A percentile compares a stretch with the other conserved stretches of the same genome.
Evolutionary conservation across 345 rosid genomes (phyloP).

Genomic region (Gossypium longicalyx): DNA sequence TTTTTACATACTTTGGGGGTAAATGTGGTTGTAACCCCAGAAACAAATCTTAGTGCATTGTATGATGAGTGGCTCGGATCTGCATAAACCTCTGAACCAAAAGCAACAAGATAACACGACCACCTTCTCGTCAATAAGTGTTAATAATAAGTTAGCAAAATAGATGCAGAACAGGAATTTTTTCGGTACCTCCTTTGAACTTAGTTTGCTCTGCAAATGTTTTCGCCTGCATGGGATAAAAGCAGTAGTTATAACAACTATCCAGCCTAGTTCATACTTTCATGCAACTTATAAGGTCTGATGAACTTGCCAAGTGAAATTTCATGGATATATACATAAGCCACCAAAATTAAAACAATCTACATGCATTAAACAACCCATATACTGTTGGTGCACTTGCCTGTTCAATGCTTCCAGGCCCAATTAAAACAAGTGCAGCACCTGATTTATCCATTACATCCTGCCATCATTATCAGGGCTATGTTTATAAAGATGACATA

Average conservation of each 20-base stretch:
- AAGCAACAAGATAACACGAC: constrained; percentile 13
- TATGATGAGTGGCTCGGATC: constrained; percentile 81
- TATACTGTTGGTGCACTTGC: constrained; percentile 23
- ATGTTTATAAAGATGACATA: neutral
- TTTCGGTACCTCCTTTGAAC: constrained; percentile 67
- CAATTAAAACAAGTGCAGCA: constrained; percentile 70
- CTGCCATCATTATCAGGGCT: constrained; percentile 29
- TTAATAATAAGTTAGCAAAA: constrained; percentile 15
- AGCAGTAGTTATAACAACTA: constrained; percentile 11
- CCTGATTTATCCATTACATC: constrained; percentile 78
- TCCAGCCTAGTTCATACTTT: neutral
- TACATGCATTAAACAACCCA: neutral
- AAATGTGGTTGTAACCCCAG: constrained; percentile 72
- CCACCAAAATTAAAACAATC: neutral
- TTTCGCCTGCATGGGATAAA: constrained; percentile 59
- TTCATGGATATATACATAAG: neutral
- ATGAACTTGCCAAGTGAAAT: neutral
- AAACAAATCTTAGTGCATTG: constrained; percentile 69
- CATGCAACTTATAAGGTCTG: neutral
- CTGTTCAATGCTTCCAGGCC: constrained; percentile 87
- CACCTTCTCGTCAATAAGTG: constrained; percentile 4
- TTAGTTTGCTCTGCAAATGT: constrained; percentile 76
- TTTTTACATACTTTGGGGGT: constrained; percentile 63
- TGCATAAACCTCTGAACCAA: constrained; percentile 79
- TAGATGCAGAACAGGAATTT: neutral